Evolutionary conservation across 305 asterid genomes (phyloP).

Genomic region (Plantago coronopus): DNA sequence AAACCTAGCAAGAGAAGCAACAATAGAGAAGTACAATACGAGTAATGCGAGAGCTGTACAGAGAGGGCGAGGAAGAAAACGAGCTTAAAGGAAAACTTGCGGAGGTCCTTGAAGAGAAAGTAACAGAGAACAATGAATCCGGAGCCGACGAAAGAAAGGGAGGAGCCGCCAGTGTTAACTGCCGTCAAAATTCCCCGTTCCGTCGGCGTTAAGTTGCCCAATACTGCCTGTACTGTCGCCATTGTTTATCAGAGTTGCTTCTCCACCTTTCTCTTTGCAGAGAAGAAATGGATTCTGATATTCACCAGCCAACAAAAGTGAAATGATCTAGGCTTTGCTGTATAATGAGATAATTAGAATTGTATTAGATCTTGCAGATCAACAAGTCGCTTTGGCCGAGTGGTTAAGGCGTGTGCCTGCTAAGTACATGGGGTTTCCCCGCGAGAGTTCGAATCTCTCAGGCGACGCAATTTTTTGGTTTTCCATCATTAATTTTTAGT

Average conservation of each 20-base stretch:
- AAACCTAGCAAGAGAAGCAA: too few species aligned
- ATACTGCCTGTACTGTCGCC: conserved; percentile 77
- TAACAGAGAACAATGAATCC: conserved; percentile 94
- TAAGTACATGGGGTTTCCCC: conserved; percentile 99
- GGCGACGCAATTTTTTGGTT: conserved; percentile 55
- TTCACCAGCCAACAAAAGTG: too few species aligned
- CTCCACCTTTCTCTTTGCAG: neutral
- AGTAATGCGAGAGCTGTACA: conserved; percentile 30
- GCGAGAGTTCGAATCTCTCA: conserved; percentile 99
- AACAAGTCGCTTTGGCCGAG: conserved; percentile 97
- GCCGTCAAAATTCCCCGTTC: conserved; percentile 64
- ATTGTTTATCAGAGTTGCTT: conserved; percentile 17
- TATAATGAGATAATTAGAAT: too few species aligned
- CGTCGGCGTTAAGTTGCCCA: conserved; percentile 64
- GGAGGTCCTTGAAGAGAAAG: conserved; percentile 82
- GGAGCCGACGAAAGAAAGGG: conserved; percentile 77
- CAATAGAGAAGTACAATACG: neutral
- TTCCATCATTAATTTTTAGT: too few species aligned
- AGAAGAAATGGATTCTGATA: too few species aligned
- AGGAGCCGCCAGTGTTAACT: conserved; percentile 68
- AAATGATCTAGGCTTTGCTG: too few species aligned
- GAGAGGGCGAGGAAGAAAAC: conserved; percentile 98
- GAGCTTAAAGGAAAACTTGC: conserved; percentile 96
- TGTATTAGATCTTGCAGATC: too few species aligned
- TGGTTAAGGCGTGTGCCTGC: conserved; percentile 99